These are phyloP conservation scores for Penicillium sp. DNA, from an alignment of 2,329 filamentous ascomycete species.

Conservation along the genomic window DNA sequence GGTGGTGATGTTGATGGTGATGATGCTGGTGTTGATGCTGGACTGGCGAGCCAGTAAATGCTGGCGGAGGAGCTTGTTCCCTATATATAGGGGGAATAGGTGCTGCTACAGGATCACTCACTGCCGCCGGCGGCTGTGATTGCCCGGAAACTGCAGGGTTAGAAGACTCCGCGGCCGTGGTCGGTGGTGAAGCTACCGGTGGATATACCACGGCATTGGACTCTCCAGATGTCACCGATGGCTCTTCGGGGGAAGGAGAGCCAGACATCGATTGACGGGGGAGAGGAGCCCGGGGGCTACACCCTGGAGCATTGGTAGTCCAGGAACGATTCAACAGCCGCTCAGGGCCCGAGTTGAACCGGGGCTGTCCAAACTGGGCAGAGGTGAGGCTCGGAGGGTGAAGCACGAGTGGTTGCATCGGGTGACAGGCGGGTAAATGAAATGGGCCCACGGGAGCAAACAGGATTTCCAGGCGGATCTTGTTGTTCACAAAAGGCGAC, in stretches of 20 bases:
- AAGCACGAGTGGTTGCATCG: conserved; percentile 49
- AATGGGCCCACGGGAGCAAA: conserved; percentile 20
- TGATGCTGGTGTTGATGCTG: not conserved
- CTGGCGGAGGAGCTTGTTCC: conserved; percentile 18
- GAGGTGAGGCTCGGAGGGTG: conserved; percentile 42
- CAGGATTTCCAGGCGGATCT: conserved; percentile 12
- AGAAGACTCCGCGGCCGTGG: conserved; percentile 18
- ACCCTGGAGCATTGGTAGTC: conserved; percentile 43
- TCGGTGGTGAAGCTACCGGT: conserved; percentile 29
- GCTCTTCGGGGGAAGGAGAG: conserved; percentile 43
- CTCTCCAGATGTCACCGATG: conserved; percentile 42
- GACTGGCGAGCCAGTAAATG: conserved; percentile 13
- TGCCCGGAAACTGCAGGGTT: conserved; percentile 21
- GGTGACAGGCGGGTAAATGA: conserved; percentile 22
- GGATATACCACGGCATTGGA: conserved; percentile 37
- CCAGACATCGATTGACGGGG: conserved; percentile 50
- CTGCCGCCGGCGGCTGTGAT: conserved; percentile 20
- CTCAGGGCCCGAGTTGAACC: conserved; percentile 40
- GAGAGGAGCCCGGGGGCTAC: conserved; percentile 44
- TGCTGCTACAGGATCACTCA: conserved; percentile 25
- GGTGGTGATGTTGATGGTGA: not conserved
- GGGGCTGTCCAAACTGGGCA: conserved; percentile 41
- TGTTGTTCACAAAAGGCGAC: conserved; percentile 31
- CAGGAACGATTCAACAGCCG: conserved; percentile 40
- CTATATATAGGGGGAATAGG: conserved; percentile 25